These are phyloP conservation scores for Ceratocystis harringtonii DNA, from an alignment of 2,329 filamentous ascomycete species.

Conservation along the genomic window DNA sequence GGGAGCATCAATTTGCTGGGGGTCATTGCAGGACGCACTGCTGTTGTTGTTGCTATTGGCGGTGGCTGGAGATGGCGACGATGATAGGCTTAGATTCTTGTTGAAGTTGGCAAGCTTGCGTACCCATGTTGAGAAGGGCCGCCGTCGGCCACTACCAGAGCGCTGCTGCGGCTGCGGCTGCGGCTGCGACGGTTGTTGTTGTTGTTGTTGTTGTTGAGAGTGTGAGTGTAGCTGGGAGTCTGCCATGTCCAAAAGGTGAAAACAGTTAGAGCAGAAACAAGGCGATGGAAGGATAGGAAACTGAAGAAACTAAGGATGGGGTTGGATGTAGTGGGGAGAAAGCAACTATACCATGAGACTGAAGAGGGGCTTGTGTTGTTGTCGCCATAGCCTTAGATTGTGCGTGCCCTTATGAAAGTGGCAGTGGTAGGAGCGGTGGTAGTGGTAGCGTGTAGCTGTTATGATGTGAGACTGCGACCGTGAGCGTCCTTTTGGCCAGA, in stretches of 20 bases:
- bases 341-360: slow-evolving; percentile 19
- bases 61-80: slow-evolving; percentile 27
- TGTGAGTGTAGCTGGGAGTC: background rate
- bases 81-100: slow-evolving; percentile 43
- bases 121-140: slow-evolving; percentile 86
- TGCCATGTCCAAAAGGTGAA: slow-evolving; percentile 2
- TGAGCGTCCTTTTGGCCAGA: background rate
- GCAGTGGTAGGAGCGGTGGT: too few species aligned
- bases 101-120: slow-evolving; percentile 87
- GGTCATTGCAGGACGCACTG: slow-evolving; percentile 19
- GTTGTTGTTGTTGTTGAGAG: background rate
- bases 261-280: background rate
- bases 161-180: slow-evolving; percentile 8
- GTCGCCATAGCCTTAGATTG: slow-evolving; percentile 19
- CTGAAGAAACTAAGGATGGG: background rate
- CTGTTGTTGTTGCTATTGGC: slow-evolving; percentile 21
- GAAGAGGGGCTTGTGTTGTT: slow-evolving; percentile 18
- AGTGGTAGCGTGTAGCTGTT: background rate
- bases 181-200: background rate
- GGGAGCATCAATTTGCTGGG: slow-evolving; percentile 18
- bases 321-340: background rate
- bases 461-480: background rate
- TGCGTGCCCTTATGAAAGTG: background rate
- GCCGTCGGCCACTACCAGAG: slow-evolving; percentile 39
- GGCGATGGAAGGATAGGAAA: background rate